A percentile compares a stretch with the other conserved stretches of the same genome.
Evolutionary conservation across 1,284 basidiomycete species (phyloP).

Genomic region (Xerocomus cyaneibrunnescens): DNA sequence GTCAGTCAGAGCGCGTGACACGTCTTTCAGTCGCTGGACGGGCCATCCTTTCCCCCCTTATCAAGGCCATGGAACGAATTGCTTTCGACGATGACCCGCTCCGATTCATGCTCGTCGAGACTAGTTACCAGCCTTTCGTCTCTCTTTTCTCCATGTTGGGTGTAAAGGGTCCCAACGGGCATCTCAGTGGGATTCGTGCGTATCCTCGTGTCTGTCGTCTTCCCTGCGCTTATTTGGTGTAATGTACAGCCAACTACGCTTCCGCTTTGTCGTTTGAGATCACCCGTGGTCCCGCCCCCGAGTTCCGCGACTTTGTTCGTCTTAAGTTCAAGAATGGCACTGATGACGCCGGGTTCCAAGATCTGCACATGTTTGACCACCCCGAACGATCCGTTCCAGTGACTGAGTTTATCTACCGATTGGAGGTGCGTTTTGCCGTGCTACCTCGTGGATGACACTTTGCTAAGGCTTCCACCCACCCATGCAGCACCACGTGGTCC

Average conservation of each 20-base stretch:
- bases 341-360: slow-evolving; percentile 47
- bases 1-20: not conserved
- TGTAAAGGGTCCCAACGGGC: slow-evolving; percentile 49
- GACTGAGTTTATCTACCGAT: slow-evolving; percentile 73
- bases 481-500: slow-evolving; percentile 58
- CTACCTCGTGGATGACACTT: not conserved
- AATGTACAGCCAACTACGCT: slow-evolving; percentile 65
- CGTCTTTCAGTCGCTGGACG: slow-evolving; percentile 66
- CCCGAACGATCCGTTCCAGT: slow-evolving; percentile 61
- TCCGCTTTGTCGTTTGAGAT: slow-evolving; percentile 79
- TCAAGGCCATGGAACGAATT: slow-evolving; percentile 70
- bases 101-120: slow-evolving; percentile 70
- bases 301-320: slow-evolving; percentile 73
- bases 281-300: slow-evolving; percentile 67
- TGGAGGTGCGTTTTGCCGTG: slow-evolving; percentile 49
- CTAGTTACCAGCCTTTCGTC: slow-evolving; percentile 86
- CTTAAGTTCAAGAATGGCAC: slow-evolving; percentile 87
- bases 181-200: slow-evolving; percentile 63
- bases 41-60: slow-evolving; percentile 68
- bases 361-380: slow-evolving; percentile 66
- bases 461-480: not conserved
- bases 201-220: slow-evolving; percentile 12
- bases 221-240: not conserved
- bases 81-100: slow-evolving; percentile 76
- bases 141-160: slow-evolving; percentile 80